Conservation (phyloP, 1,284 basidiomycete genomes). For the Tremellales sp. region DNA sequence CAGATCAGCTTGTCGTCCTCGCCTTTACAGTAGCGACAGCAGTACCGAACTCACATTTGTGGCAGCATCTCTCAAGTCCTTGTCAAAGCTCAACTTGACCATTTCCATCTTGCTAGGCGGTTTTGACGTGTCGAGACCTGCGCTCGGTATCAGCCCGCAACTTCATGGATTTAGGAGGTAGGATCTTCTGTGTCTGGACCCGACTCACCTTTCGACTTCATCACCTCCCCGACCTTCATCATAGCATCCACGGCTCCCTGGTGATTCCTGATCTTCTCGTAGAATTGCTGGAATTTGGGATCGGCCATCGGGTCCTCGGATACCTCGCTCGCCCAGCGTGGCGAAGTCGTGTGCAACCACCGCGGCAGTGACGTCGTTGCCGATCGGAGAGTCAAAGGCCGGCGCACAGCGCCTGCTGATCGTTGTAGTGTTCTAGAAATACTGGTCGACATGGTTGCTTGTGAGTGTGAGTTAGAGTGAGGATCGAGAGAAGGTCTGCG, state of each 20-base stretch:
- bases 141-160: not conserved
- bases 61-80: conserved; percentile 34
- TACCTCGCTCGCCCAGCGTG: conserved; percentile 20
- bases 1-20: not conserved
- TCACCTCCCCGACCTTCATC: conserved; percentile 27
- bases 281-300: conserved; percentile 30
- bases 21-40: not conserved
- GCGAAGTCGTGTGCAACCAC: conserved; percentile 17
- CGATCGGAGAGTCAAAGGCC: too few relatives aligned
- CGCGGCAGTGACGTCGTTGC: too few relatives aligned
- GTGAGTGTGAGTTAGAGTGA: too few relatives aligned
- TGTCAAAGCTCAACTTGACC: conserved; percentile 39
- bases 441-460: too few relatives aligned
- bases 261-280: conserved; percentile 34
- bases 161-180: not conserved
- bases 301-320: conserved; percentile 26
- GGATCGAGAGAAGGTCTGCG: too few relatives aligned
- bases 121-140: conserved; percentile 35
- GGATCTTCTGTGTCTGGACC: not conserved
- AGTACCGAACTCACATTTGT: conserved; percentile 22
- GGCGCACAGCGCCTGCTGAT: too few relatives aligned
- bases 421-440: too few relatives aligned
- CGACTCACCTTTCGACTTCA: conserved; percentile 40
- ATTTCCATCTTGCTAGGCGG: conserved; percentile 32
- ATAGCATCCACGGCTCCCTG: conserved; percentile 35